These are phyloP conservation scores for Chytridium lagenaria DNA, from an alignment of 371 early-diverging fungal species.

Conservation along the genomic window DNA sequence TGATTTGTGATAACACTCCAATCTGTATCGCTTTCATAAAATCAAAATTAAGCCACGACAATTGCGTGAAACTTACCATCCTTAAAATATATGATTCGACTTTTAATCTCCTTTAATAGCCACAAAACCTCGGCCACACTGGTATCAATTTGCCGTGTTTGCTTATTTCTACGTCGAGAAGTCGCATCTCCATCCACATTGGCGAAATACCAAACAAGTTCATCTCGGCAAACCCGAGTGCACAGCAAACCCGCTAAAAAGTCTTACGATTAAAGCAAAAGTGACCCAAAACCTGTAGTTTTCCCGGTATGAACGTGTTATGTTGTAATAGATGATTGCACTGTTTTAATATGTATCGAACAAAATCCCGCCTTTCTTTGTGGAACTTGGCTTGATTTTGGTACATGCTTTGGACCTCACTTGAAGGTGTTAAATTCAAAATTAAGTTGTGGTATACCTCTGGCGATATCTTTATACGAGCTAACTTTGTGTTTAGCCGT, in stretches of 20 bases:
- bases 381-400: slow-evolving; percentile 6
- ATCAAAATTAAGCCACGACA: neutral
- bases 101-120: neutral
- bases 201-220: slow-evolving; percentile 7
- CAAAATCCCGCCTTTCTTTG: neutral
- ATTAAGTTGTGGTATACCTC: no score
- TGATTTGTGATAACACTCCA: neutral
- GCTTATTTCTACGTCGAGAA: neutral
- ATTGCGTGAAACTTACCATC: neutral
- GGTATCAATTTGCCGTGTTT: neutral
- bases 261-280: neutral
- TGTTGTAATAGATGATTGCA: neutral
- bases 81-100: neutral
- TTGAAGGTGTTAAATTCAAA: no score
- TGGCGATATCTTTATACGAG: neutral
- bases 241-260: neutral
- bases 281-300: neutral
- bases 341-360: neutral
- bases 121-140: slow-evolving; percentile 6
- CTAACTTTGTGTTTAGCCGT: neutral
- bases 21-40: neutral
- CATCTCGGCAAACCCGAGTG: slow-evolving; percentile 12
- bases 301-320: neutral
- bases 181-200: neutral
- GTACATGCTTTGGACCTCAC: neutral